Base-by-base conservation (phyloP, 73 alveolate species). In the Paramecium primaurelia region DNA sequence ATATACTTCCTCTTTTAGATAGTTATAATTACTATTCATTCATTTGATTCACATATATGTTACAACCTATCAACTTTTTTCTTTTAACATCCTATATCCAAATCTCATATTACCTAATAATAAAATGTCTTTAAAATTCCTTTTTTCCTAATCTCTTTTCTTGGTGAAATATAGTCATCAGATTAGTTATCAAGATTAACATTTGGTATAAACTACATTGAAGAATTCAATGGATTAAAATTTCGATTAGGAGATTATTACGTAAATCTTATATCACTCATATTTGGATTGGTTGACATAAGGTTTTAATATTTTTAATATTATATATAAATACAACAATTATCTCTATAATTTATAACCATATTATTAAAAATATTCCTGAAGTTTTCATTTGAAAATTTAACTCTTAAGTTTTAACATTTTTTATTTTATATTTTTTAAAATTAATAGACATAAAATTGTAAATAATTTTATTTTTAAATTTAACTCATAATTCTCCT, bases 1-100 rank as follows among this genome's bases (percentile, higher is more conserved):
- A 40, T 28, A 11, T 80, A 80, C 91, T 20, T 80, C 91, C 91
- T 80, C 75, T 40, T 49, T 80, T 80, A 18, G 91, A 80, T 42
- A 28, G 11, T 36, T 40, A 34, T 36, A 80, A 80, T 80, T 80
- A 64, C 77, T 32, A 45, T 25, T 34, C 91, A 80, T 80, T 47
- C 58, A 80, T 32, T 47, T 80, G 32, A 49, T 80, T 32, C 2
- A 80, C 91, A 45, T 80, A 44, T 38, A 80, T 80, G 34, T 42
- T 40, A 22, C 91, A 80, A 1, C 91, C 71, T 10, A 80, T 42
- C 34, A 26, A 11, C 58, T 80, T 80, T 25, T 18, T 80, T 49
- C 91, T 42, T 42, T 80, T 42, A 5, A 20, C 12, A 47, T 80
- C 91, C 91, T 80, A 64, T 64, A 6, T 32, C 47, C 28, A 1